Conservation (phyloP, 2,329 filamentous ascomycete genomes). For the Colletotrichum sp. region DNA sequence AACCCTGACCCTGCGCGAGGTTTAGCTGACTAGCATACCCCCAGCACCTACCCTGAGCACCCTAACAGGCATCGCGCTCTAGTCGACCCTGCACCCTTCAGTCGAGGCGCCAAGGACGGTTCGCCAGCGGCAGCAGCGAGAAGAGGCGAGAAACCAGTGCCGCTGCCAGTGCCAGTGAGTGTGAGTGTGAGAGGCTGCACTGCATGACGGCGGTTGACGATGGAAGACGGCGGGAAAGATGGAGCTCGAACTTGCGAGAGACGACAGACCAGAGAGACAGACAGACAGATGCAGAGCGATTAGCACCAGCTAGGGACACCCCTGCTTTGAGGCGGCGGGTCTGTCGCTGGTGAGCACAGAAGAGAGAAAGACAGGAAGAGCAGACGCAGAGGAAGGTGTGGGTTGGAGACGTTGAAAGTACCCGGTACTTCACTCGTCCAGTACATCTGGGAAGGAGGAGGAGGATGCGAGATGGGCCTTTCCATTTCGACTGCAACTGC, state of each 20-base stretch:
- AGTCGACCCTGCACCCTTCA: constrained; percentile 1
- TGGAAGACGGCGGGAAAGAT: not conserved
- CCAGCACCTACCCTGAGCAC: not conserved
- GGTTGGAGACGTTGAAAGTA: constrained; percentile 7
- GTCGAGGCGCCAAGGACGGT: constrained; percentile 1
- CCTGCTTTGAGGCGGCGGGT: constrained; percentile 3
- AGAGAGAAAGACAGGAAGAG: not conserved
- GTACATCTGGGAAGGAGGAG: not conserved
- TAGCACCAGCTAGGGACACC: not conserved
- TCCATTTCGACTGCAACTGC: constrained; percentile 12
- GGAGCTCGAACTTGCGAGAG: not conserved
- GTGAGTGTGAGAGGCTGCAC: not conserved
- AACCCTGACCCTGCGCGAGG: constrained; percentile 1
- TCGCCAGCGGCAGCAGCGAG: constrained; percentile 14
- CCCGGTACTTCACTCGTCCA: not conserved
- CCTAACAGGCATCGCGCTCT: not conserved
- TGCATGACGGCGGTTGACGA: not conserved
- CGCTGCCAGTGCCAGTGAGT: not conserved
- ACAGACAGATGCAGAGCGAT: not conserved
- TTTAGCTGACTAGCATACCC: constrained; percentile 1
- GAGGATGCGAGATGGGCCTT: constrained; percentile 9
- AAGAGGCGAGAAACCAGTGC: not conserved
- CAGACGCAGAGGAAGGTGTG: not conserved
- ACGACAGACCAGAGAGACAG: not conserved
- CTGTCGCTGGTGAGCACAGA: not conserved